Percentiles rank a stretch among this genome's conserved stretches.
These are phyloP conservation scores for Coniosporium apollinis DNA, from an alignment of 495 filamentous ascomycete genomes.

Conservation along the genomic window DNA sequence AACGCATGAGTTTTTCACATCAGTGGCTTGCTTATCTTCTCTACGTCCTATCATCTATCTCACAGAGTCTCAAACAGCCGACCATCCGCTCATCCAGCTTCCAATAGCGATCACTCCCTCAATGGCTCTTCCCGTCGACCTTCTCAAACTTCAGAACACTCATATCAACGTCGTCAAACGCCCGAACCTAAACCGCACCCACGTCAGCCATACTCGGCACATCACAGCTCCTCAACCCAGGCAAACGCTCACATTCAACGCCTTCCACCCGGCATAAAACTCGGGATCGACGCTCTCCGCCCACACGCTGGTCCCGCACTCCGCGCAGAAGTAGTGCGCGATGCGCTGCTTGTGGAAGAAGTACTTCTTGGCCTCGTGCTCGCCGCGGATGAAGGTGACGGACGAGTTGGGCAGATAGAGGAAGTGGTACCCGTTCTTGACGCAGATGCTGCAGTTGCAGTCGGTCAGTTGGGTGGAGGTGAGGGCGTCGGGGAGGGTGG, in stretches of 20 bases:
- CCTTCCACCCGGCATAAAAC: conserved; percentile 16
- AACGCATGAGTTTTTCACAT: neutral
- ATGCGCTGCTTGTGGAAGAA: conserved; percentile 21
- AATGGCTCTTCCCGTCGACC: conserved; percentile 13
- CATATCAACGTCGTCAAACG: conserved; percentile 20
- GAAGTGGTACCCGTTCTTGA: conserved; percentile 26
- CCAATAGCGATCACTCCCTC: neutral
- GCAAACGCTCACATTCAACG: conserved; percentile 22
- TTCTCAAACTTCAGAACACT: conserved; percentile 15
- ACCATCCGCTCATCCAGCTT: neutral
- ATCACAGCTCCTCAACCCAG: neutral
- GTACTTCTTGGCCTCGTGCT: conserved; percentile 19
- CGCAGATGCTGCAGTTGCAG: conserved; percentile 29
- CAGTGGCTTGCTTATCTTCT: neutral
- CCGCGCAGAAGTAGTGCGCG: conserved; percentile 27
- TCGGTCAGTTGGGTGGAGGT: conserved; percentile 17
- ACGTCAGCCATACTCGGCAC: neutral
- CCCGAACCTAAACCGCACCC: conserved; percentile 15
- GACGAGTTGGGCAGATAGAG: conserved; percentile 22
- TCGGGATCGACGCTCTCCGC: conserved; percentile 16
- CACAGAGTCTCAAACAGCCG: no score
- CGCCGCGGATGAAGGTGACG: conserved; percentile 15
- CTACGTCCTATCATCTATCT: conserved; percentile 3
- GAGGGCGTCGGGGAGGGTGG: conserved; percentile 15
- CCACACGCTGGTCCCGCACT: conserved; percentile 26